Conservation (phyloP, 257 asterid genomes). For the Plantago elongata region DNA sequence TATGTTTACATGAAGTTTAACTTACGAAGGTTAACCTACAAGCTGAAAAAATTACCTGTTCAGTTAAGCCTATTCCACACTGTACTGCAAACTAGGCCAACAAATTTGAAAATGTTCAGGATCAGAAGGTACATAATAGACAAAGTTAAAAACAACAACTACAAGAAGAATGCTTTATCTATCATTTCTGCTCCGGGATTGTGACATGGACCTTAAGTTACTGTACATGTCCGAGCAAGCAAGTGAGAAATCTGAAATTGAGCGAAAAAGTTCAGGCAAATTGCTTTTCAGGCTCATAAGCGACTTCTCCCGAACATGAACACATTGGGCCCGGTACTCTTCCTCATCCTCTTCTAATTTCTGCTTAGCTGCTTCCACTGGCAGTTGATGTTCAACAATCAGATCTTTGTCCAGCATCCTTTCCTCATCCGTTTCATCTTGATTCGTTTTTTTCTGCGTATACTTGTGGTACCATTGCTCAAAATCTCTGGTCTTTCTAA, state of each 20-base stretch:
- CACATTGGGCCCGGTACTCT: constrained; percentile 57
- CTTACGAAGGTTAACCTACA: too few relatives aligned
- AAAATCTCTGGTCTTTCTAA: constrained; percentile 52
- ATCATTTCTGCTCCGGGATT: constrained; percentile 30
- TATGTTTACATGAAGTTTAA: too few relatives aligned
- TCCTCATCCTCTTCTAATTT: constrained; percentile 67
- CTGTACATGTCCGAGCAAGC: constrained; percentile 84
- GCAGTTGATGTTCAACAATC: constrained; percentile 43
- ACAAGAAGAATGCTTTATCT: constrained; percentile 10
- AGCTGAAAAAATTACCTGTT: neutral
- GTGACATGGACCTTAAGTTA: constrained; percentile 48
- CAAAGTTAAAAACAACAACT: constrained; percentile 11
- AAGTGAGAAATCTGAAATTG: constrained; percentile 63
- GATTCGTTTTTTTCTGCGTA: constrained; percentile 55
- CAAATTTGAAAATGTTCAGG: neutral
- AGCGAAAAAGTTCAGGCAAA: constrained; percentile 69
- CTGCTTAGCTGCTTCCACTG: constrained; percentile 48
- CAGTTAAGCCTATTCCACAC: constrained; percentile 15
- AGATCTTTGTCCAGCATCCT: constrained; percentile 32
- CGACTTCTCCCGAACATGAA: constrained; percentile 79
- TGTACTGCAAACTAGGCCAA: constrained; percentile 23
- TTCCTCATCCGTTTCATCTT: constrained; percentile 65
- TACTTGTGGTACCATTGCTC: constrained; percentile 71
- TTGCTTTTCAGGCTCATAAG: constrained; percentile 63
- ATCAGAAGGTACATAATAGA: neutral